Base-by-base conservation (phyloP, 2,329 filamentous ascomycete genomes). In the Fusarium cicatricum region DNA sequence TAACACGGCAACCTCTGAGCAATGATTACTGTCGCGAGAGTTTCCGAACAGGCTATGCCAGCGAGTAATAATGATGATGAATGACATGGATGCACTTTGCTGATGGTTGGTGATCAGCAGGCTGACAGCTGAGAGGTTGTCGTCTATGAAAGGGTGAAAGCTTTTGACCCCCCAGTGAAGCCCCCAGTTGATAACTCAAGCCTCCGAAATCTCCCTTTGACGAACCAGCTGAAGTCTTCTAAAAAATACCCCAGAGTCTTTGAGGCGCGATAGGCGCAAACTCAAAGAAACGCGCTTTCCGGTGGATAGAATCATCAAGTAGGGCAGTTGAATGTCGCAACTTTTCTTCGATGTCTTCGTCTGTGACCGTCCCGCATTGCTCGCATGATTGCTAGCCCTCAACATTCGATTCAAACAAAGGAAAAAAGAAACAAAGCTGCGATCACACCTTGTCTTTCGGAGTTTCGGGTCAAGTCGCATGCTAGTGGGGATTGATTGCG, bases 401-500 rank as follows among this genome's bases (percentile, higher is more conserved):
- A 49, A 50, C 45, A 19, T 37, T 21, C 43, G 31, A 41, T 29
- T 34, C 14, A 34, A 19, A 15, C 14, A 45, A 31, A 39, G 10
- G n/a, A n/a, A 36, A 21, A 28, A n/a, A 33, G 12, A 10, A 26
- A 32, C 9, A n/a, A 32, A 14, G n/a, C 11, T n/a, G 29, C 26
- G 52, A 28, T 52, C 44, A 12, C 42, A 55, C 48, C 42, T 40
- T 46, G 26, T 37, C 37, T 45, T 58, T 36, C 33, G 19, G 17
- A 36, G 29, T 14, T 49, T 53, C 50, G 38, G 55, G 12, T 15
- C 19, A n/a, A n/a, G 28, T 45, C 51, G 28, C 38, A 19, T 45
- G 41, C 37, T 52, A 32, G 50, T 60, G 55, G 59, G 38, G 33
- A 38, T n/a, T 34, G 40, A 32, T 31, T 62, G 45, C 29, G 16